Evolutionary conservation across 192 early-diverging fungal genomes (phyloP), one percentile per base, ranked within the genome.

Genomic region (Backusella macrospora): DNA sequence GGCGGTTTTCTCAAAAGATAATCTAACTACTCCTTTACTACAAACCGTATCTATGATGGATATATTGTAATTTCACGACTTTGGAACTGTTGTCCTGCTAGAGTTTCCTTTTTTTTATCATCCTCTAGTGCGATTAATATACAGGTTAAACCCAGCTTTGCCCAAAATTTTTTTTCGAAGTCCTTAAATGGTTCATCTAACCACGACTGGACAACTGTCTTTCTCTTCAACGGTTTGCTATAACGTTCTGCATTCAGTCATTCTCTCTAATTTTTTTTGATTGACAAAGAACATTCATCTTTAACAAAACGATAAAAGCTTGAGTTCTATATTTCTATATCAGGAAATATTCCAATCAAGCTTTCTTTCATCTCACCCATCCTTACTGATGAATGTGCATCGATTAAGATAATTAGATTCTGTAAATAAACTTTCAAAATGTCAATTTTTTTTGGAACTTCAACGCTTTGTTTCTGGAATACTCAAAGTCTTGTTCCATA

Each of bases 111-210:
- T 68, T 66, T 34, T 21, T 8, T 34, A 49, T 18, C 73, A 46
- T 1, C 65, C 65, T 16, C 44, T n/a, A 0, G 66, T 70, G 34
- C 68, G 59, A 23, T 14, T 39, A 23, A 62, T 78, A 52, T 73
- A 67, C 0, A 78, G 62, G 49, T 78, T 71, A 64, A 74, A 73
- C 6, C 77, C 77, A 16, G 72, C 72, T 18, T 73, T 62, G 74
- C 74, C 77, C 6, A 78, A 46, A 63, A 78, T 14, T 70, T 62
- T 29, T 78, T 73, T 9, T 48, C n/a, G 43, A 71, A 78, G 37
- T 78, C 77, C 52, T 65, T 49, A 15, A 71, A 59, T 47, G 29
- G 21, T 2, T 62, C 38, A 2, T 23, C 12, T 15, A 40, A n/a
- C 26, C 69, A 38, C 9, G 15, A 26, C 23, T 62, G 18, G 38